Evolutionary conservation across 768 basidiomycete genomes (phyloP), one percentile per base, ranked within the genome.

Genomic region (Mycena epipterygia): DNA sequence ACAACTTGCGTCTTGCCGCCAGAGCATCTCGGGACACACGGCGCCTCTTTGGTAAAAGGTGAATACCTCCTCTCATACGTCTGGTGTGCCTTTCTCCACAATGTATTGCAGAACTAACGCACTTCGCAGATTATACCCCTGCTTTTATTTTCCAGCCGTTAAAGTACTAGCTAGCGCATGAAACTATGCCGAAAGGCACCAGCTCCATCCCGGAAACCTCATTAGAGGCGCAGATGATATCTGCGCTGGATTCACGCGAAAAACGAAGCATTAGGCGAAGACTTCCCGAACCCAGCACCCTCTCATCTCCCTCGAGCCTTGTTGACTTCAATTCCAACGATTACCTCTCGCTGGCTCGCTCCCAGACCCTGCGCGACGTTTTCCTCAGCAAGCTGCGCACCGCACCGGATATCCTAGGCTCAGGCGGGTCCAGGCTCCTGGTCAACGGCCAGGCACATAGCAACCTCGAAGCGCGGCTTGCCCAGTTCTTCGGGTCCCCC

Each of bases 311-410:
- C 23, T 56, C 80, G 17, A 71, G 77, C 63, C 71, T 85, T 27
- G 81, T 87, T 61, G 94, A 96, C 77, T 95, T 95, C 79, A 92
- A 87, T n/a, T 93, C 95, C 3, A 98, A 97, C 80, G 95, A 98
- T 80, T 98, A 97, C 81, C 92, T 98, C 61, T 95, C 95, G 0
- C 86, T 98, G 29, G 84, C 95, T 2, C 79, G 83, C 23, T 94
- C 91, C 3, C 74, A 85, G 1, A 70, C 73, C 23, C 85, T 96
- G 16, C 91, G 92, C 32, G 61, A 78, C 0, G 82, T 80, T 12
- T 93, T 95, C 76, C 85, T 97, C 37, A 35, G 74, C 3, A 86
- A 88, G 62, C 86, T 94, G 16, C 73, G 79, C 3, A 57, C 64
- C 0, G 83, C 87, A 0, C 89, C 86, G n/a, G 81, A 86, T 27